phyloP scores from a whole-genome alignment of 306 rosid species.

The Vigna radiata region DNA sequence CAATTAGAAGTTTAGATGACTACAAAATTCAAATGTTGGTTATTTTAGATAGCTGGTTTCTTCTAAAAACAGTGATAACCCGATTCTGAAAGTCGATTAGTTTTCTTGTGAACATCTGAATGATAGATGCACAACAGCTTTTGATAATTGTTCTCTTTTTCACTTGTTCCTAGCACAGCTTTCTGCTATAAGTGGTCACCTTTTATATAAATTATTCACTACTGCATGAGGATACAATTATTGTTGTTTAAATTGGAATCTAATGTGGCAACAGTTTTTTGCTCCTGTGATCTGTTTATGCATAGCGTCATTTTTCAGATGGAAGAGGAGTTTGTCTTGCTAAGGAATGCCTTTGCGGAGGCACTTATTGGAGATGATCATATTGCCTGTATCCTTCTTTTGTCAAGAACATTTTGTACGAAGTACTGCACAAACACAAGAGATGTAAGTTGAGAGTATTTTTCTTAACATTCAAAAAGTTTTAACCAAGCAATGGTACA shows the following conservation, averaged over 20 bases:
- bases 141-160: conserved; percentile 3
- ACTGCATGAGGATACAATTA: conserved; percentile 26
- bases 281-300: conserved; percentile 34
- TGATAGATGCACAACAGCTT: background rate
- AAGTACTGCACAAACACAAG: conserved; percentile 34
- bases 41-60: conserved; percentile 4
- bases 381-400: conserved; percentile 77
- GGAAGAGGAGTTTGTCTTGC: conserved; percentile 74
- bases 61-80: conserved; percentile 25
- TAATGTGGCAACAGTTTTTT: conserved; percentile 32
- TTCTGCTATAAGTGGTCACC: conserved; percentile 4
- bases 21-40: conserved; percentile 24
- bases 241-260: conserved; percentile 26
- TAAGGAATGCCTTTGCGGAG: conserved; percentile 62
- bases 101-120: conserved; percentile 25
- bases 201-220: conserved; percentile 17
- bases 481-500: conserved; percentile 85
- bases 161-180: conserved; percentile 6
- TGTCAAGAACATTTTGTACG: conserved; percentile 39
- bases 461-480: conserved; percentile 71
- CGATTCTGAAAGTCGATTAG: background rate
- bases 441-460: conserved; percentile 28
- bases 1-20: conserved; percentile 14
- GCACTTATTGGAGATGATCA: conserved; percentile 60
- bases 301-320: conserved; percentile 59